phyloP scores from a whole-genome alignment of 495 filamentous ascomycete species.

The Hamigera avellanea region DNA sequence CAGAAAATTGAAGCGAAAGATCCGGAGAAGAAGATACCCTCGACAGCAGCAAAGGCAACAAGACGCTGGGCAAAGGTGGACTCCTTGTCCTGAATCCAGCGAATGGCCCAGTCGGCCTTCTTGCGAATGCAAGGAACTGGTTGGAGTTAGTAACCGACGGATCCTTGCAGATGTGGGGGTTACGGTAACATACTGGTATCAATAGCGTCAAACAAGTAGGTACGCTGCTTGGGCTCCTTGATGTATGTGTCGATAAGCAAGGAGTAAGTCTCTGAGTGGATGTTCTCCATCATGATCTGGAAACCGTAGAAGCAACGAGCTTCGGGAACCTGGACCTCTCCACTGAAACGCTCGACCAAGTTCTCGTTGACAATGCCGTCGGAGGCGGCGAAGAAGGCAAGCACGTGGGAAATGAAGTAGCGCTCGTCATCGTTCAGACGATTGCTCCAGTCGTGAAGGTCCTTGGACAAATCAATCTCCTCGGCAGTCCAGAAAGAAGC shows the following conservation, averaged over 20 bases:
- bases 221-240: conserved; percentile 93
- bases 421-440: conserved; percentile 91
- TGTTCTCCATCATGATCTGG: conserved; percentile 99
- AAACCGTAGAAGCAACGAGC: conserved; percentile 99
- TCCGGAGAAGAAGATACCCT: conserved; percentile 99
- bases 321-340: conserved; percentile 94
- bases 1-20: conserved; percentile 99
- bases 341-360: conserved; percentile 93
- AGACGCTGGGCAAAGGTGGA: conserved; percentile 93
- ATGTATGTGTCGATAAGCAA: conserved; percentile 99
- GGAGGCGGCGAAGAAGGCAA: conserved; percentile 99
- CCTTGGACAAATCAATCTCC: conserved; percentile 98
- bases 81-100: conserved; percentile 85
- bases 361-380: conserved; percentile 99
- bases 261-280: conserved; percentile 99
- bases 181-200: conserved; percentile 64
- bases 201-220: conserved; percentile 94
- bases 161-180: not conserved
- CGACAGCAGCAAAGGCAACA: conserved; percentile 93
- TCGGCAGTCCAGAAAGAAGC: conserved; percentile 99
- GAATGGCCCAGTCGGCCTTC: conserved; percentile 96
- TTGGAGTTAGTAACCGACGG: conserved; percentile 15
- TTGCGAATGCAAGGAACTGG: conserved; percentile 89
- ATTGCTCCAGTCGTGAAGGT: conserved; percentile 98
- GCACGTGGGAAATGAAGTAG: conserved; percentile 96